Conservation (phyloP, 352 stramenopile species). For the Phytopythium oedochilum region DNA sequence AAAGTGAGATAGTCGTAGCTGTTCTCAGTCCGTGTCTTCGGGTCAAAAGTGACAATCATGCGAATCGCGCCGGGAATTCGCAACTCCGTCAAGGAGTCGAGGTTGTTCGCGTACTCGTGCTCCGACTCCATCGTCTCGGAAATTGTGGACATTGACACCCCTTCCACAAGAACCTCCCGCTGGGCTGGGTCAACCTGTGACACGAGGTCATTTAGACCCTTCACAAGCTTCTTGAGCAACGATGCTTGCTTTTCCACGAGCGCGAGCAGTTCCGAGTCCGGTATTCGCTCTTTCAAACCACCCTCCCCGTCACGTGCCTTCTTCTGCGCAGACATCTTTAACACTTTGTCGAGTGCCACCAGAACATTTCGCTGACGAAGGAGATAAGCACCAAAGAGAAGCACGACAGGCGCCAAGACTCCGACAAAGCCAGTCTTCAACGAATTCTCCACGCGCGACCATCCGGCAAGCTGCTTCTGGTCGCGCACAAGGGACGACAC, state of each 20-base stretch:
- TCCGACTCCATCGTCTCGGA: slow-evolving; percentile 67
- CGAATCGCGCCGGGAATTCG: slow-evolving; percentile 61
- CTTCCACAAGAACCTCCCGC: slow-evolving; percentile 29
- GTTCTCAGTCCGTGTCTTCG: slow-evolving; percentile 67
- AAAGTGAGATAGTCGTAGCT: slow-evolving; percentile 91
- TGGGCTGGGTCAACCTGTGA: slow-evolving; percentile 20
- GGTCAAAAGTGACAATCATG: slow-evolving; percentile 84
- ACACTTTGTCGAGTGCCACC: not conserved
- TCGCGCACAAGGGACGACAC: slow-evolving; percentile 10
- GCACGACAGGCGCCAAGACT: slow-evolving; percentile 30
- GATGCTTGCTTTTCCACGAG: slow-evolving; percentile 20
- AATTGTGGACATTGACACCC: slow-evolving; percentile 38
- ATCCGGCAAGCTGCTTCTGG: slow-evolving; percentile 6
- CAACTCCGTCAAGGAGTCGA: slow-evolving; percentile 65
- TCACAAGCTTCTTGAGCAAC: slow-evolving; percentile 27
- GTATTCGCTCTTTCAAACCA: too few species aligned
- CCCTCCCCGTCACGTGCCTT: not conserved
- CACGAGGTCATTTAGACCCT: slow-evolving; percentile 26
- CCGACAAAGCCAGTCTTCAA: slow-evolving; percentile 33
- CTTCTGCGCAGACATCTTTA: not conserved
- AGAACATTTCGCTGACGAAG: slow-evolving; percentile 21
- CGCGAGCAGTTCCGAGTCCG: slow-evolving; percentile 4
- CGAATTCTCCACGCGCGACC: slow-evolving; percentile 13
- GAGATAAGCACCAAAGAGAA: slow-evolving; percentile 31
- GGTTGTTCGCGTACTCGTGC: slow-evolving; percentile 81